phyloP scores from a whole-genome alignment of 2,329 filamentous ascomycete genomes.

The Simplicillium sp. region DNA sequence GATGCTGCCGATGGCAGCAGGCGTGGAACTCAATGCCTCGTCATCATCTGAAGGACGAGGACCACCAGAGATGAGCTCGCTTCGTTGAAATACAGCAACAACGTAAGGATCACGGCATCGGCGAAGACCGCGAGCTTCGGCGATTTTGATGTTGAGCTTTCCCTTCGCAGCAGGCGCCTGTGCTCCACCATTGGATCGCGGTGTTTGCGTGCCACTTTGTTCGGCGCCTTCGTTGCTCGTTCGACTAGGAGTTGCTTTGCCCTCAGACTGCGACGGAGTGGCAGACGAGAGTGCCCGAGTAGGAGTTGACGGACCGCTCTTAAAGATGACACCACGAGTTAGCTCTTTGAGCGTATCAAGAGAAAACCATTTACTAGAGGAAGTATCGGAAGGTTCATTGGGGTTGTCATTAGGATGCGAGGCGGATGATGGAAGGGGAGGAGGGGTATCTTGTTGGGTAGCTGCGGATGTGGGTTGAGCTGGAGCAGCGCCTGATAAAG shows the following conservation, averaged over 20 bases:
- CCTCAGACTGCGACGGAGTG: slow-evolving; percentile 40
- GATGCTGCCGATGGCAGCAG: slow-evolving; percentile 43
- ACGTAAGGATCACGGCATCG: slow-evolving; percentile 87
- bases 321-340: slow-evolving; percentile 65
- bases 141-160: slow-evolving; percentile 81
- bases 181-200: slow-evolving; percentile 37
- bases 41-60: slow-evolving; percentile 58
- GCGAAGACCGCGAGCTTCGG: slow-evolving; percentile 72
- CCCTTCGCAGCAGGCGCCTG: slow-evolving; percentile 69
- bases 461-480: slow-evolving; percentile 3
- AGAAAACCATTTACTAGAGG: slow-evolving; percentile 47
- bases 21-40: slow-evolving; percentile 36
- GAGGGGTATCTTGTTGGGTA: slow-evolving; percentile 6
- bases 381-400: slow-evolving; percentile 26
- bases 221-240: slow-evolving; percentile 32
- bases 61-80: slow-evolving; percentile 88
- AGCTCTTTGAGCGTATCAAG: slow-evolving; percentile 71
- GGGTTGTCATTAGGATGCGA: slow-evolving; percentile 39
- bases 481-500: neutral
- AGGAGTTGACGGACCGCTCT: slow-evolving; percentile 89
- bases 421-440: slow-evolving; percentile 17
- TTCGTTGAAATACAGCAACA: slow-evolving; percentile 92
- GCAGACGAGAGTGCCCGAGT: slow-evolving; percentile 72
- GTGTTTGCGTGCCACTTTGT: slow-evolving; percentile 43
- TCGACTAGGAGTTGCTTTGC: slow-evolving; percentile 27